phyloP scores from a whole-genome alignment of 805 yeast genomes.

The Candida mattraensis region DNA sequence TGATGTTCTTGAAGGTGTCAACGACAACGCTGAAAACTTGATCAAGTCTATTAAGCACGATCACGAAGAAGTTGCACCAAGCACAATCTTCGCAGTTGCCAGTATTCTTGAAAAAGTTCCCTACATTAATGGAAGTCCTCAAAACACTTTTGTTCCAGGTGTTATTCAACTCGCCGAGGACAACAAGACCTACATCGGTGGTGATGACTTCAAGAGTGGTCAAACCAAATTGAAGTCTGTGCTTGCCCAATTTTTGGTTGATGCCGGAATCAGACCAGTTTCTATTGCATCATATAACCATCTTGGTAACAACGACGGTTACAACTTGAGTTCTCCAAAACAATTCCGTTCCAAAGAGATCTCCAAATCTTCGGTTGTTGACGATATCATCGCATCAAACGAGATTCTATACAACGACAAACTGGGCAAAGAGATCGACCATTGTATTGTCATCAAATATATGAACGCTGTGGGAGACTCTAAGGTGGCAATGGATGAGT shows the following conservation, averaged over 20 bases:
- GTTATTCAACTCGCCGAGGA: conserved; percentile 84
- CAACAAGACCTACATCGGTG: conserved; percentile 79
- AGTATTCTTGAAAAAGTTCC: conserved; percentile 85
- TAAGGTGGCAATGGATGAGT: conserved; percentile 98
- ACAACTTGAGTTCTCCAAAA: conserved; percentile 83
- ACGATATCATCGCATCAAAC: conserved; percentile 89
- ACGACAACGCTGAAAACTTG: conserved; percentile 84
- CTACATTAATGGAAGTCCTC: conserved; percentile 95
- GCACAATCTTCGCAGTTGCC: conserved; percentile 93
- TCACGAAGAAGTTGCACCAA: conserved; percentile 85
- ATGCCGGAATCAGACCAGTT: conserved; percentile 94
- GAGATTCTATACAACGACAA: conserved; percentile 79
- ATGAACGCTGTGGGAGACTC: conserved; percentile 94
- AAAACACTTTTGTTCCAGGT: conserved; percentile 96
- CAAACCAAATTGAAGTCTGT: conserved; percentile 97
- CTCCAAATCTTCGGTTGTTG: conserved; percentile 88
- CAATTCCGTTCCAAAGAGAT: conserved; percentile 96
- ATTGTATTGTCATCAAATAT: conserved; percentile 93
- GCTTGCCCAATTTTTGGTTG: conserved; percentile 91
- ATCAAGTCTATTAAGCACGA: conserved; percentile 70
- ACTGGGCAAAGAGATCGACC: conserved; percentile 78
- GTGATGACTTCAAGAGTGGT: conserved; percentile 96
- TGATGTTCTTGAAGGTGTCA: conserved; percentile 73
- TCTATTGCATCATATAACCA: conserved; percentile 96
- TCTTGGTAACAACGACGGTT: conserved; percentile 95